Evolutionary conservation across 495 filamentous ascomycete species (phyloP).

Genomic region (Aspergillus baeticus): DNA sequence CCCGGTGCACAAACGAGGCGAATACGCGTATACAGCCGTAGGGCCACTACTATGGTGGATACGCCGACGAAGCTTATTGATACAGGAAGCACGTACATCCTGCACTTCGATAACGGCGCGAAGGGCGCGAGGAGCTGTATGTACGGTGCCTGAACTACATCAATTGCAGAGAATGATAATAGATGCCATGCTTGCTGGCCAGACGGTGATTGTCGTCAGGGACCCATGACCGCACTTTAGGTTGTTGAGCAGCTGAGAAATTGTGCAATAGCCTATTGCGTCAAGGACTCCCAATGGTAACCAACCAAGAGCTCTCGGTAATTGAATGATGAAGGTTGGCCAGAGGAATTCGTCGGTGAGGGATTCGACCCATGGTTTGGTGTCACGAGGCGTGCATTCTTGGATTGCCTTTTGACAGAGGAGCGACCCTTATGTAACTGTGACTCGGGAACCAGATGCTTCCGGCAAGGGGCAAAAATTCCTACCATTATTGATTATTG

Average conservation of each 20-base stretch:
- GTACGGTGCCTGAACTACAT: background rate
- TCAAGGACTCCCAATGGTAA: conserved; percentile 20
- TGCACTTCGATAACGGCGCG: background rate
- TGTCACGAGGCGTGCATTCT: conserved; percentile 2
- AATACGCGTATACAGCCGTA: conserved; percentile 34
- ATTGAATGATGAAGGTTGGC: conserved; percentile 3
- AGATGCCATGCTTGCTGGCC: background rate
- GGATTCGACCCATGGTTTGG: background rate
- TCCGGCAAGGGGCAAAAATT: background rate
- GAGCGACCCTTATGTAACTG: background rate
- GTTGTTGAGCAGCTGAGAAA: background rate
- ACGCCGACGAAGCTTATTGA: conserved; percentile 26
- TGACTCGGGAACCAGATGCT: background rate
- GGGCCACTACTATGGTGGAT: conserved; percentile 25
- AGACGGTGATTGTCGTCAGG: background rate
- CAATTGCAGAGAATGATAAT: background rate
- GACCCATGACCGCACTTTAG: background rate
- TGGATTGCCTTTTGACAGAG: background rate
- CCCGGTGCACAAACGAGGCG: conserved; percentile 32
- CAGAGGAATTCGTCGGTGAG: background rate
- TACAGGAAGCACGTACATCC: conserved; percentile 23
- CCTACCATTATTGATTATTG: no score
- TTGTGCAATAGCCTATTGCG: conserved; percentile 21
- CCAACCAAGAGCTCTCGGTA: background rate
- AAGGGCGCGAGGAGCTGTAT: background rate